These are phyloP conservation scores for Lentinula detonsa DNA, from an alignment of 768 basidiomycete genomes.

Conservation along the genomic window DNA sequence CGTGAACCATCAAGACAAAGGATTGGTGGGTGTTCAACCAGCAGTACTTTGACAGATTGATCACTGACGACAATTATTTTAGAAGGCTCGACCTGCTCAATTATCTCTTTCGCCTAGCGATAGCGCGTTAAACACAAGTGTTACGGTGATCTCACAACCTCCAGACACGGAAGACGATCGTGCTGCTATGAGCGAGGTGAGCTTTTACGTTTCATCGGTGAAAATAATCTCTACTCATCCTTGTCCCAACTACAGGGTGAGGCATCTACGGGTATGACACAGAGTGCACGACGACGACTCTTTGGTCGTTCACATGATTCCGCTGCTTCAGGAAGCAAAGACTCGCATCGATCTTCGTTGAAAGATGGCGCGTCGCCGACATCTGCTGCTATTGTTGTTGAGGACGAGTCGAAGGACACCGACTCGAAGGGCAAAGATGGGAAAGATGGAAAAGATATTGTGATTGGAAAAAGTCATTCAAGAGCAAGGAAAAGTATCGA, in stretches of 20 bases:
- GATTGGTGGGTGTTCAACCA: background rate
- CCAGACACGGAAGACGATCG: slow-evolving; percentile 46
- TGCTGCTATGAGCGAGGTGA: slow-evolving; percentile 62
- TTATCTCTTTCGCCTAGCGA: slow-evolving; percentile 60
- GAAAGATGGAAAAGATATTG: slow-evolving; percentile 22
- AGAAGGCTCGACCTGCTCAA: slow-evolving; percentile 36
- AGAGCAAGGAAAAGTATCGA: slow-evolving; percentile 50
- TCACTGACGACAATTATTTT: background rate
- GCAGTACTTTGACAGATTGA: background rate
- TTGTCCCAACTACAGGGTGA: background rate
- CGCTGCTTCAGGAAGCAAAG: slow-evolving; percentile 16
- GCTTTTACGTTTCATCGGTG: slow-evolving; percentile 14
- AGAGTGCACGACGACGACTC: slow-evolving; percentile 40
- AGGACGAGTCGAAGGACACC: slow-evolving; percentile 22
- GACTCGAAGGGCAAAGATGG: slow-evolving; percentile 23
- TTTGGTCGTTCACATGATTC: slow-evolving; percentile 62
- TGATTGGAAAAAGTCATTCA: slow-evolving; percentile 26
- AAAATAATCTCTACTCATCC: too few relatives aligned
- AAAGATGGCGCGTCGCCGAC: slow-evolving; percentile 15
- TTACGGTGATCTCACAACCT: slow-evolving; percentile 27
- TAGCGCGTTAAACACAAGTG: slow-evolving; percentile 40
- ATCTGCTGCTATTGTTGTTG: slow-evolving; percentile 16
- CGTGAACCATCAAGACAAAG: background rate
- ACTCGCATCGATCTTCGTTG: slow-evolving; percentile 14
- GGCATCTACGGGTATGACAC: slow-evolving; percentile 19